phyloP scores from a whole-genome alignment of 2,329 filamentous ascomycete species.

The Bipolaris cookei region DNA sequence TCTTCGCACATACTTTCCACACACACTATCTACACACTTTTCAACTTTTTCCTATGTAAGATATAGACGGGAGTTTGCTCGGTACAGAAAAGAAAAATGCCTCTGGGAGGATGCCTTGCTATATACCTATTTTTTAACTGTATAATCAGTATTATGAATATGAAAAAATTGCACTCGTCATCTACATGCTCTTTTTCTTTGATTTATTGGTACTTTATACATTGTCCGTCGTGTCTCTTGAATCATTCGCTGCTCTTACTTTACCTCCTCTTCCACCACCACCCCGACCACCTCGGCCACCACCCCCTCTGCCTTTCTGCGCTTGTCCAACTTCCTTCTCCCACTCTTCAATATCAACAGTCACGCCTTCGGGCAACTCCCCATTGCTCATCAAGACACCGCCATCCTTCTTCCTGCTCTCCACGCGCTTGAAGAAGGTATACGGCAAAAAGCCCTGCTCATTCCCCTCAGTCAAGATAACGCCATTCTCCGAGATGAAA shows the following conservation, averaged over 20 bases:
- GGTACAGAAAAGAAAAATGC: neutral
- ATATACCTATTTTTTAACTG: conserved; percentile 8
- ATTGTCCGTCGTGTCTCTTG: conserved; percentile 29
- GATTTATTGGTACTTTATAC: conserved; percentile 2
- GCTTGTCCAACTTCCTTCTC: conserved; percentile 36
- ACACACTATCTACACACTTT: neutral
- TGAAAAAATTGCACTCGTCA: neutral
- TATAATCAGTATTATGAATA: neutral
- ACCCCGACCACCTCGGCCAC: conserved; percentile 26
- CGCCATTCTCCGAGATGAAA: conserved; percentile 66
- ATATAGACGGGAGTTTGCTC: neutral
- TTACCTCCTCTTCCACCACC: conserved; percentile 26
- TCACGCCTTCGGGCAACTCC: conserved; percentile 55
- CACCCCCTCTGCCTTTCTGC: conserved; percentile 31
- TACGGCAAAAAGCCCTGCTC: conserved; percentile 51
- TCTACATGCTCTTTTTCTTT: neutral
- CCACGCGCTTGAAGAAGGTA: conserved; percentile 73
- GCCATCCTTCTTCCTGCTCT: conserved; percentile 64
- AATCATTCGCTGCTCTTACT: conserved; percentile 32
- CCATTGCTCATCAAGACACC: conserved; percentile 76
- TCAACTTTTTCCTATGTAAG: neutral
- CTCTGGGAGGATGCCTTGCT: neutral
- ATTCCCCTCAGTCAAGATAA: conserved; percentile 56
- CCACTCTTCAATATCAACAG: conserved; percentile 48
- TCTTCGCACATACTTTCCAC: neutral